Percentiles rank a stretch among this genome's conserved stretches.
phyloP scores from a whole-genome alignment of 345 rosid species.

The Sisymbrium irio region DNA sequence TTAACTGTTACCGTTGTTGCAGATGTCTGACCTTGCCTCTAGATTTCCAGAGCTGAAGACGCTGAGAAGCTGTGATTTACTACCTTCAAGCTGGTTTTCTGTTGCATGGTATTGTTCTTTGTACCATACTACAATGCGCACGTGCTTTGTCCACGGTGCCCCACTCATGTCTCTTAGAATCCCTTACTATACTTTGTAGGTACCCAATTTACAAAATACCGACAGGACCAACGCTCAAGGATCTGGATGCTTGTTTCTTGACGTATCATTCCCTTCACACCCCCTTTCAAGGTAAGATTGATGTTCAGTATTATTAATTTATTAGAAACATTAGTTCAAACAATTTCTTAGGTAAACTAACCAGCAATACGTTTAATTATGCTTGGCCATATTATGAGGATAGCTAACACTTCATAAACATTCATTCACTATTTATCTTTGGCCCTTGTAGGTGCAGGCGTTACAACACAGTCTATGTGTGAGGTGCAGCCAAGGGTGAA shows the following conservation, averaged over 20 bases:
- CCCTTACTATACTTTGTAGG: conserved; percentile 38
- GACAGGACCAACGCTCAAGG: conserved; percentile 79
- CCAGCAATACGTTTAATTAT: neutral
- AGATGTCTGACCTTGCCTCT: conserved; percentile 69
- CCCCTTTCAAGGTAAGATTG: conserved; percentile 48
- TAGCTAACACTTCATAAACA: neutral
- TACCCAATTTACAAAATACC: conserved; percentile 96
- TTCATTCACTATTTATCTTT: neutral
- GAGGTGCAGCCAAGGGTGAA: conserved; percentile 23
- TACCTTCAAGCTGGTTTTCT: conserved; percentile 82
- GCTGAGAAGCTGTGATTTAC: conserved; percentile 68
- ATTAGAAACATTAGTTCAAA: neutral
- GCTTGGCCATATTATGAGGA: neutral
- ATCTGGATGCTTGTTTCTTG: conserved; percentile 92
- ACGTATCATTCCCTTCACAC: conserved; percentile 78
- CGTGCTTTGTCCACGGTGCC: neutral
- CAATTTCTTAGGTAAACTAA: neutral
- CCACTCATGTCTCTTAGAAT: neutral
- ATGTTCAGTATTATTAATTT: neutral
- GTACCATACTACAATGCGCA: neutral
- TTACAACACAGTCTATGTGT: conserved; percentile 27
- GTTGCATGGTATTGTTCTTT: conserved; percentile 71
- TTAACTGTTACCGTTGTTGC: conserved; percentile 19
- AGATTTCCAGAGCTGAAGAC: conserved; percentile 63
- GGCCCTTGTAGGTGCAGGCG: conserved; percentile 31